Base-by-base conservation (phyloP, 805 yeast species). In the Dipodascopsis uninucleata region DNA sequence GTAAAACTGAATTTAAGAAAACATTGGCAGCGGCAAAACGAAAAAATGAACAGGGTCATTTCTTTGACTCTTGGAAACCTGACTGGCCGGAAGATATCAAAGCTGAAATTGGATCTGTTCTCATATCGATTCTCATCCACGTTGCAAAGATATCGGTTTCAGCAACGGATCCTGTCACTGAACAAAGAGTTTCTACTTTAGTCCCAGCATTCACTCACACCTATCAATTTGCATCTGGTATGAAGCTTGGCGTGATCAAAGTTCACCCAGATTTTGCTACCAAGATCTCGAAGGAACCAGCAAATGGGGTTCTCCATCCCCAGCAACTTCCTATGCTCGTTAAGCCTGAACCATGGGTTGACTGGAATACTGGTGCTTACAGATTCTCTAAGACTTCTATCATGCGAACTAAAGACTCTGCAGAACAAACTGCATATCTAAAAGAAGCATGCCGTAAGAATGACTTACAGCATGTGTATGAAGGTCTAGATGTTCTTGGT, bases 191-290 rank as follows among this genome's bases (percentile, higher is more conserved):
- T n/a, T 65, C 66, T 25, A 94, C 89, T 17, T 70, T 75, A 31
- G 90, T 88, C 5, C 96, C 97, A 1, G 97, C 97, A 0, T 84
- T 93, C 58, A 81, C 79, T 49, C 97, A 93, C 60, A 77, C 87
- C 3, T 89, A 85, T 64, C 94, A 86, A 64, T 87, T 82, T 58
- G 75, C 77, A 38, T 75, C 76, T 43, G 96, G 97, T 28, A 77
- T 78, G 48, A 82, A 81, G 59, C 67, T 87, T 22, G 98, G 98
- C 33, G 81, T 89, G 7, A 68, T 93, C 45, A 81, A 79, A 49
- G 68, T 86, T 7, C 96, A 93, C 63, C 77, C 77, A 50, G 72
- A 76, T 9, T 72, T 93, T 39, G 76, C 82, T 3, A 72, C 75
- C 23, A 79, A 77, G 57, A 65, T 93, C 40, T 80, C 86, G 7